Evolutionary conservation across 331 rosid genomes (phyloP), one percentile per base, ranked within the genome.

Genomic region (Quercus tomentella): DNA sequence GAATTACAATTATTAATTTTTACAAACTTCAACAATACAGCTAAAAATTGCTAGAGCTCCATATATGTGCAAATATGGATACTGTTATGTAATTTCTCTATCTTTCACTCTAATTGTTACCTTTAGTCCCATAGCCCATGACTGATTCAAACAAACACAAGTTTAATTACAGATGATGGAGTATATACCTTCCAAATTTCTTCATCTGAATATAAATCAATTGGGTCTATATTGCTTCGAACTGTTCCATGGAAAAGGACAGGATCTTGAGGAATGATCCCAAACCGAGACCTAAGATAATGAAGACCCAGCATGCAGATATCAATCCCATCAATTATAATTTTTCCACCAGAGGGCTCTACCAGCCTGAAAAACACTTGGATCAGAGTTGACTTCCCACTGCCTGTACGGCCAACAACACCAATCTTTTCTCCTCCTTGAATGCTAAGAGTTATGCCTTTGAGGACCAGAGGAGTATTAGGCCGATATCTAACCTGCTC

Each of bases 221-320:
- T 73, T 63, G 98, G 98, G 77, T 92, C 98, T 22, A 94, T 81
- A 83, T 94, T 94, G 84, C 86, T 91, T 85, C 97, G 84, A 6
- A 94, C 92, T 0, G 97, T 94, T 74, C 98, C 97, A 80, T 94
- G 92, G 37, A 94, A 92, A 78, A 94, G 97, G n/a, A 92, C 95
- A 72, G 98, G 98, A 70, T 94, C 98, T 81, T 94, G 98, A 60
- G 98, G 98, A 79, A 94, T 94, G 85, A 91, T 94, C 30, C 98
- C 95, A 3, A 94, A 92, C 10, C 98, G 87, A 57, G 98, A 92
- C 77, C 98, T 82, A 15, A 94, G 91, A 80, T 94, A 92, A 73
- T 92, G 98, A 86, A 94, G 97, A 15, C 98, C 98, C 23, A 92
- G 73, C 20, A 33, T 69, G 8, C 88, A 65, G 60, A 81, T 91